Evolutionary conservation across 129 eudicot species (phyloP), one percentile per base, ranked within the genome.

Genomic region (Ambrosia artemisiifolia): DNA sequence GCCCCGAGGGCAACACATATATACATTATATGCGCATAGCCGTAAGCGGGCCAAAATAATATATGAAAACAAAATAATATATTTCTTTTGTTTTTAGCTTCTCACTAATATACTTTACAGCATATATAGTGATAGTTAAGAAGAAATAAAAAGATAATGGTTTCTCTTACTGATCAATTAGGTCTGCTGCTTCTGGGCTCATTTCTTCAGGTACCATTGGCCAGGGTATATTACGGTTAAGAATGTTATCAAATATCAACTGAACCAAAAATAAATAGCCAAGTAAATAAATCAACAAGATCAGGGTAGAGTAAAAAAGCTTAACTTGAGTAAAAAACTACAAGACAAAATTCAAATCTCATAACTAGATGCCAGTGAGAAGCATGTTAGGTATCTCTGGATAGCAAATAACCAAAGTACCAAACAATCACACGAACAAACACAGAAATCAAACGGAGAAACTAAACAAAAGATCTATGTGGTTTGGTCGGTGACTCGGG

Each of bases 221-320:
- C 99, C 99, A 94, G 57, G 99, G 99, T 79, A 94, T 90, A 72
- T 94, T 86, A 28, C 97, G 89, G 46, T 94, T 94, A 51, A 94
- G 94, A 82, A 94, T 94, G 76, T 94, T 94, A 66, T 90, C 97
- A 78, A 94, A 94, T 80, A 94, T 94, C 69, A 80, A 88, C 99
- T 94, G 73, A 34, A 84, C 62, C 78, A 56, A 72, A 50, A 46
- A 71, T 11, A 71, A 74, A 70, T 13, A 54, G 54, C 55, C 64
- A 70, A 72, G 66, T 14, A 56, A 59, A 63, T 46, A 72, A 66
- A 69, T 20, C 16, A 70, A 53, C 44, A 54, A 71, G 32, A 36
- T 50, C 12, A 74, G 67, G 24, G 44, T 28, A 51, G 67, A 62
- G 20, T 51, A 12, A 32, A 71, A 12, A 72, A 35, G 28, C 5